These are phyloP conservation scores for Claviceps pusilla DNA, from an alignment of 2,329 filamentous ascomycete genomes.

Conservation along the genomic window DNA sequence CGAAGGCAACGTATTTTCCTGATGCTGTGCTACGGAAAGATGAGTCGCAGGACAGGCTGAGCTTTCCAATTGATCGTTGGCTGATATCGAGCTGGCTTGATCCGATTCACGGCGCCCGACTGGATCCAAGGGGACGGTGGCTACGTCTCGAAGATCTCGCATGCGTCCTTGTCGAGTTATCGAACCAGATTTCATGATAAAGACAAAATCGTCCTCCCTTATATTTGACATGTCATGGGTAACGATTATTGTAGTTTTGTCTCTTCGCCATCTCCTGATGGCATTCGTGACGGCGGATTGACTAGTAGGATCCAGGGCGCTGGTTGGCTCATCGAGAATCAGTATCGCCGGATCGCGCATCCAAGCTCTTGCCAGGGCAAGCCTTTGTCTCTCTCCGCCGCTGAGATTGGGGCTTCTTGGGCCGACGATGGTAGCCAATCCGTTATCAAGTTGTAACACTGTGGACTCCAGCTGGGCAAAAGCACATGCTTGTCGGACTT, in stretches of 20 bases:
- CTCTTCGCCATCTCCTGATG: slow-evolving; percentile 60
- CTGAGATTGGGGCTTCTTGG: slow-evolving; percentile 56
- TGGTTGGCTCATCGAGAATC: slow-evolving; percentile 79
- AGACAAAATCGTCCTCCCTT: slow-evolving; percentile 55
- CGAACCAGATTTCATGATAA: slow-evolving; percentile 56
- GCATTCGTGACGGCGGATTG: slow-evolving; percentile 55
- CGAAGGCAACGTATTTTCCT: neutral
- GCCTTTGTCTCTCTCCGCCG: slow-evolving; percentile 69
- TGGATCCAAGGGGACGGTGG: neutral
- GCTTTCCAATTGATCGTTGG: no score
- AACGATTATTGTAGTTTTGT: slow-evolving; percentile 82
- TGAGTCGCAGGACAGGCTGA: no score
- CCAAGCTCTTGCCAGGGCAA: slow-evolving; percentile 65
- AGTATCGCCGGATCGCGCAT: slow-evolving; percentile 66
- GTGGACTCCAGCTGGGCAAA: slow-evolving; percentile 56
- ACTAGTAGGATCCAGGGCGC: slow-evolving; percentile 64
- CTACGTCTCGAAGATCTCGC: neutral
- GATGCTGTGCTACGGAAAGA: neutral
- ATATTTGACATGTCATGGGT: slow-evolving; percentile 82
- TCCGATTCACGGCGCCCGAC: neutral
- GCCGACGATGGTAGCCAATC: slow-evolving; percentile 58
- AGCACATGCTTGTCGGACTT: slow-evolving; percentile 47
- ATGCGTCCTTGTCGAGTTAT: slow-evolving; percentile 50
- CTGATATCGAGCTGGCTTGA: neutral
- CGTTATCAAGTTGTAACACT: slow-evolving; percentile 50